Base-by-base conservation (phyloP, 2,329 filamentous ascomycete species). In the Aspergillus aculeatinus region DNA sequence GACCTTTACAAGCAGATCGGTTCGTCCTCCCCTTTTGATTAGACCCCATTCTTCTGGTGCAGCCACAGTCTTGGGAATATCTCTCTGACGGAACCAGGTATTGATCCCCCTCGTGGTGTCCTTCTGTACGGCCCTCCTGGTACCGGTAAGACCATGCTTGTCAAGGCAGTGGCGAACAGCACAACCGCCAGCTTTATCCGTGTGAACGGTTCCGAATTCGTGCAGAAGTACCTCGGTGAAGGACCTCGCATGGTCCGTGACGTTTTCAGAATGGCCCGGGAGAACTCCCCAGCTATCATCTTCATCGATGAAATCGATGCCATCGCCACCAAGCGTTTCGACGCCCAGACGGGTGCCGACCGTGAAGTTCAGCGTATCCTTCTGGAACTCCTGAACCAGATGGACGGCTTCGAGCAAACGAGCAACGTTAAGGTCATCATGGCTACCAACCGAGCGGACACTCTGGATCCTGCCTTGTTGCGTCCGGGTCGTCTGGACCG, bases 351-450 rank as follows among this genome's bases (percentile, higher is more conserved):
- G 4, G 95, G 95, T 76, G 95, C 95, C 67, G 95, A 99, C 75
- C 88, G 95, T 80, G 95, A 99, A 80, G 95, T 99, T 16, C 95
- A 99, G 82, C 94, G 95, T 84, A 99, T 99, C 72, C 83, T 99
- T 61, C 88, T 99, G 62, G 95, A 99, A 78, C 82, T 99, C 67
- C 88, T 99, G 65, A 99, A 99, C 81, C 95, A 99, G 80, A 99
- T 99, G 95, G 95, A 99, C 76, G 95, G 95, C 66, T 99, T 99
- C 82, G 95, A 99, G 77, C 95, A 99, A 79, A 96, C 92, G 0
- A 91, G 92, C 76, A 99, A 99, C 78, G 95, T 99, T 79, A 99
- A 99, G 83, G 95, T 99, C 76, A 99, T 99, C 81, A 99, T 99
- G 95, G 95, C 95, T 67, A 99, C 95, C 68, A 99, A 99, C 83